These are phyloP conservation scores for Magnolia sinica DNA, from an alignment of 164 flowering plant genomes.

Conservation along the genomic window DNA sequence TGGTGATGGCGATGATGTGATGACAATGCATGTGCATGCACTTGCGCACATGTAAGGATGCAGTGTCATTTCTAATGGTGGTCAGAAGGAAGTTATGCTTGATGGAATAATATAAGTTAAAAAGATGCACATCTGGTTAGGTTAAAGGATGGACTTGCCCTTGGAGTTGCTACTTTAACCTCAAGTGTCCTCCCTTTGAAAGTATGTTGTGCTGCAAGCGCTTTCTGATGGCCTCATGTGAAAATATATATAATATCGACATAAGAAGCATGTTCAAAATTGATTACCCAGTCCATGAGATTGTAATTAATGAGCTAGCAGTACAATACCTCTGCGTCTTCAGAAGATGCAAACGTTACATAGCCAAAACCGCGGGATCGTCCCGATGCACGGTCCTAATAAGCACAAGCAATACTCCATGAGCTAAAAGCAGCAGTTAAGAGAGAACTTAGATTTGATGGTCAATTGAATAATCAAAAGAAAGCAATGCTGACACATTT, in stretches of 20 bases:
- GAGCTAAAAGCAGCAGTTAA: neutral
- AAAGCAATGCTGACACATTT: neutral
- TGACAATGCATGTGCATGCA: neutral
- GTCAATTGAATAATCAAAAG: conserved; percentile 3
- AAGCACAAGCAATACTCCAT: conserved; percentile 6
- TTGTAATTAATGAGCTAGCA: neutral
- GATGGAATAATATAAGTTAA: neutral
- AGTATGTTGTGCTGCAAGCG: conserved; percentile 16
- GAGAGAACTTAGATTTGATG: neutral
- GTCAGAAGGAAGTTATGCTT: neutral
- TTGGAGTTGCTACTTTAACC: conserved; percentile 25
- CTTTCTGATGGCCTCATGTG: conserved; percentile 12
- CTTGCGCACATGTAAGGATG: neutral
- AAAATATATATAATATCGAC: neutral
- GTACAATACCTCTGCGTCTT: conserved; percentile 21
- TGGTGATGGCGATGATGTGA: neutral
- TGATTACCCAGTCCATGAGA: neutral
- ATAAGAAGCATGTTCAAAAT: neutral
- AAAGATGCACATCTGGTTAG: neutral
- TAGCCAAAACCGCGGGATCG: conserved; percentile 26
- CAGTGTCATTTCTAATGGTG: neutral
- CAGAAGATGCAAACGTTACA: conserved; percentile 20
- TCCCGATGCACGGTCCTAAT: conserved; percentile 21
- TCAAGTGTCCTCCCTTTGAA: conserved; percentile 21
- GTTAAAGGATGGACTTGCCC: conserved; percentile 8